A percentile compares a stretch with the other conserved stretches of the same genome.
Conservation (phyloP, 768 basidiomycete species). For the Collybia sordida region DNA sequence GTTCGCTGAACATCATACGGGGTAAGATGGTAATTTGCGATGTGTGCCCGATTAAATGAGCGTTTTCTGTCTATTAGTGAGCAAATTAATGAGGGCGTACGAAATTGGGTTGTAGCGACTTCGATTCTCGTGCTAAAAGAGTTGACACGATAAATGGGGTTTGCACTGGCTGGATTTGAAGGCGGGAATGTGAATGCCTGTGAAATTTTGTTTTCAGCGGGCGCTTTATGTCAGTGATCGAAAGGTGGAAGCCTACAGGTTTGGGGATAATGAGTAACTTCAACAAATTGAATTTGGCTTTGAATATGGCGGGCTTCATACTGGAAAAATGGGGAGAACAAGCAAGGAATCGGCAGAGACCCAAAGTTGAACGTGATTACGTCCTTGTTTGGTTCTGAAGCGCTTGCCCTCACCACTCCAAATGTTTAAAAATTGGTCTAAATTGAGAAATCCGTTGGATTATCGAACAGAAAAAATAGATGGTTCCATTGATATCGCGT, state of each 20-base stretch:
- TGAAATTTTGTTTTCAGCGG: not conserved
- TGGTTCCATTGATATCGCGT: too few relatives aligned
- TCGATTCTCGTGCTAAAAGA: not conserved
- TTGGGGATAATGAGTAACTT: conserved; percentile 18
- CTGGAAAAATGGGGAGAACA: not conserved
- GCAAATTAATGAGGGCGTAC: not conserved
- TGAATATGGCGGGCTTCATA: conserved; percentile 10
- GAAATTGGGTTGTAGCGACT: not conserved
- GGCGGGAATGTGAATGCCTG: conserved; percentile 10
- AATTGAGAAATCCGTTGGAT: too few relatives aligned
- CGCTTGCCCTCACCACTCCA: too few relatives aligned
- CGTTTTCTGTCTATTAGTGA: not conserved
- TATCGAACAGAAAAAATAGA: too few relatives aligned
- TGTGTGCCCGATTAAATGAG: not conserved
- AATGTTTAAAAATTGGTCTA: too few relatives aligned
- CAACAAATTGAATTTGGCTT: conserved; percentile 13
- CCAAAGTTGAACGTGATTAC: too few relatives aligned
- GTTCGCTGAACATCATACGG: not conserved
- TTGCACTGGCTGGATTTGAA: not conserved
- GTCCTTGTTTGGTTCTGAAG: too few relatives aligned
- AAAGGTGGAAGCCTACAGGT: conserved; percentile 11
- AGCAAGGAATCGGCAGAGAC: too few relatives aligned
- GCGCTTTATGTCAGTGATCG: not conserved
- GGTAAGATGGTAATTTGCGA: not conserved
- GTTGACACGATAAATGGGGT: not conserved